Conservation (phyloP, 305 asterid genomes). For the Euphrasia arctica region DNA sequence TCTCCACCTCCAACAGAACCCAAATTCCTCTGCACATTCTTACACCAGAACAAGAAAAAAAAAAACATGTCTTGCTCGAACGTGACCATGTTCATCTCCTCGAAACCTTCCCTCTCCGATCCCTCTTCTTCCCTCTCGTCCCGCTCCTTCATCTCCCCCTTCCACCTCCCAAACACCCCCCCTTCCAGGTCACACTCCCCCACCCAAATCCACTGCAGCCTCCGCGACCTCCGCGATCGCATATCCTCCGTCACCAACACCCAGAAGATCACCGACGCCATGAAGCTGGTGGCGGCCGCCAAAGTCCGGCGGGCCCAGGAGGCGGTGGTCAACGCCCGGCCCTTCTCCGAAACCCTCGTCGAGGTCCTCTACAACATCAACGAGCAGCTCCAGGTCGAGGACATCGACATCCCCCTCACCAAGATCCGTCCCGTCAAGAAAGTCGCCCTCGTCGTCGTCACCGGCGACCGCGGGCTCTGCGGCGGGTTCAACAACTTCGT, state of each 20-base stretch:
- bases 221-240: slow-evolving; percentile 83
- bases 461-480: slow-evolving; percentile 95
- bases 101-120: slow-evolving; percentile 66
- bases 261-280: slow-evolving; percentile 91
- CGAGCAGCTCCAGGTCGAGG: slow-evolving; percentile 83
- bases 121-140: slow-evolving; percentile 51
- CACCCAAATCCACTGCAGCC: slow-evolving; percentile 60
- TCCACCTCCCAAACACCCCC: slow-evolving; percentile 49
- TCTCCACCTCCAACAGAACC: slow-evolving; percentile 1
- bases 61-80: slow-evolving; percentile 47
- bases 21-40: slow-evolving; percentile 12
- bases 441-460: slow-evolving; percentile 84
- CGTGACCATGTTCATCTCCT: slow-evolving; percentile 48
- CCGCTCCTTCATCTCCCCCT: slow-evolving; percentile 58
- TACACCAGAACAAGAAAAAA: slow-evolving; percentile 23
- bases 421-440: slow-evolving; percentile 74
- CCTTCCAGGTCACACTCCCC: slow-evolving; percentile 48
- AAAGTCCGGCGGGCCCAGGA: slow-evolving; percentile 93
- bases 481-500: slow-evolving; percentile 72
- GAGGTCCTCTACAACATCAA: slow-evolving; percentile 71
- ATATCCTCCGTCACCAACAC: slow-evolving; percentile 84
- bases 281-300: slow-evolving; percentile 97
- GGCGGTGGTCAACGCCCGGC: slow-evolving; percentile 73
- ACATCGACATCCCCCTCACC: slow-evolving; percentile 72
- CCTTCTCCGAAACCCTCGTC: slow-evolving; percentile 54